Percentiles rank a stretch among this genome's conserved stretches.
Evolutionary conservation across 1,284 basidiomycete genomes (phyloP).

Genomic region (Malassezia psittaci): DNA sequence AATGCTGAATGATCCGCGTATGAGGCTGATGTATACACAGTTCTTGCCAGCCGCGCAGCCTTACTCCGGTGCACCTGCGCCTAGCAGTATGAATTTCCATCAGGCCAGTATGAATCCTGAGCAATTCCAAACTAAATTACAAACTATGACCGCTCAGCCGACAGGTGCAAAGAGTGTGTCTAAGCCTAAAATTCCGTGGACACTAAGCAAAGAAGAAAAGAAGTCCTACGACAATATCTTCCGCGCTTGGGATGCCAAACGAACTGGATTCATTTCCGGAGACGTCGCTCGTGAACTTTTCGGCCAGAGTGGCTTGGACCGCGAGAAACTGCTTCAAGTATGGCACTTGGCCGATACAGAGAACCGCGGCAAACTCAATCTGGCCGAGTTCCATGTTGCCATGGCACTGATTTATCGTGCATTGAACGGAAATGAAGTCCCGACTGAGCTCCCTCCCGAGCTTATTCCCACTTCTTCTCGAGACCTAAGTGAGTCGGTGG

Average conservation of each 20-base stretch:
- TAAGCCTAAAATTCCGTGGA: constrained; percentile 71
- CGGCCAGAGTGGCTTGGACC: constrained; percentile 77
- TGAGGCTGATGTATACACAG: constrained; percentile 46
- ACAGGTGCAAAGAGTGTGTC: constrained; percentile 56
- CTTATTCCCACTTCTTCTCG: constrained; percentile 83
- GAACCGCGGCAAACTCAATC: constrained; percentile 54
- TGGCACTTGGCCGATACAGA: constrained; percentile 55
- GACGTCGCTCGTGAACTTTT: constrained; percentile 84
- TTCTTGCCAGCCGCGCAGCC: constrained; percentile 45
- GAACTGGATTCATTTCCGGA: constrained; percentile 77
- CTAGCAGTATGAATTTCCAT: constrained; percentile 44
- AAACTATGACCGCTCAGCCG: constrained; percentile 54
- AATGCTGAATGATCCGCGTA: constrained; percentile 41
- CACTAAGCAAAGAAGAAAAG: constrained; percentile 77
- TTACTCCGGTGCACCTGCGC: constrained; percentile 39
- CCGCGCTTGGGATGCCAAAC: constrained; percentile 78
- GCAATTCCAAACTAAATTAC: constrained; percentile 41
- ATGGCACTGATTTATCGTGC: constrained; percentile 92
- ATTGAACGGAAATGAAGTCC: constrained; percentile 76
- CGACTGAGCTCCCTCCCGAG: constrained; percentile 74
- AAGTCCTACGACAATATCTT: constrained; percentile 96
- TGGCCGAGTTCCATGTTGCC: constrained; percentile 94
- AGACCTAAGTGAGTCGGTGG: constrained; percentile 81
- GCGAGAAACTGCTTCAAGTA: constrained; percentile 83
- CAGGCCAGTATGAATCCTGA: constrained; percentile 42